Evolutionary conservation across 2,329 filamentous ascomycete species (phyloP).

Genomic region (Sporothrix schenckii): DNA sequence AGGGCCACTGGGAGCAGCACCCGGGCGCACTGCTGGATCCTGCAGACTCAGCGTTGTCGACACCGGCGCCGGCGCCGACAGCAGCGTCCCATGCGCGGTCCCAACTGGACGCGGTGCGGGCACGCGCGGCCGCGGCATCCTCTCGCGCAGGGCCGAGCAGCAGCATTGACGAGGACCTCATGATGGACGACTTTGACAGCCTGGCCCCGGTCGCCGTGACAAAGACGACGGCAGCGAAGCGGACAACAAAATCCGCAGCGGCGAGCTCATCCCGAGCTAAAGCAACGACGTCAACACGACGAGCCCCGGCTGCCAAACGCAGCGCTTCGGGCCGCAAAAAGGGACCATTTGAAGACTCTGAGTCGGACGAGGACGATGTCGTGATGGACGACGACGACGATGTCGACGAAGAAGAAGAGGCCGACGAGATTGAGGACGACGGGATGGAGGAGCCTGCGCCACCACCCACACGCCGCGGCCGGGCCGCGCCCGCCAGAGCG

Average conservation of each 20-base stretch:
- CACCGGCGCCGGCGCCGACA: background rate
- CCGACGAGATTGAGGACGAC: slow-evolving; percentile 28
- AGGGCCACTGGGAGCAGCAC: slow-evolving; percentile 83
- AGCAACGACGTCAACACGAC: slow-evolving; percentile 41
- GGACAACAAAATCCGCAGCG: slow-evolving; percentile 36
- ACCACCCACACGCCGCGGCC: slow-evolving; percentile 40
- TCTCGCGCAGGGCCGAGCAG: slow-evolving; percentile 40
- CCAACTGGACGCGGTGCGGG: background rate
- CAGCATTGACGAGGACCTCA: slow-evolving; percentile 54
- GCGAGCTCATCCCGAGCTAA: background rate
- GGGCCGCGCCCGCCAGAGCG: slow-evolving; percentile 3
- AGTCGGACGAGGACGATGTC: slow-evolving; percentile 52
- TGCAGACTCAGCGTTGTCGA: background rate
- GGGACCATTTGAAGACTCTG: slow-evolving; percentile 45
- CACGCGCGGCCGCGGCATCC: background rate
- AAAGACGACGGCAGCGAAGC: slow-evolving; percentile 37
- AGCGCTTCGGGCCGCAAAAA: slow-evolving; percentile 49
- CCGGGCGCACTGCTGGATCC: slow-evolving; percentile 61
- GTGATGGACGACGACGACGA: slow-evolving; percentile 59
- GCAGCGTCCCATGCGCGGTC: background rate
- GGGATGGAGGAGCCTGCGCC: slow-evolving; percentile 43
- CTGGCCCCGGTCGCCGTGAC: slow-evolving; percentile 45
- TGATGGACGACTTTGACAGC: slow-evolving; percentile 57
- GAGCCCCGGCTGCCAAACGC: slow-evolving; percentile 48
- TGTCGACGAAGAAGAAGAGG: slow-evolving; percentile 37